phyloP scores from a whole-genome alignment of 2,329 filamentous ascomycete species.

The Sclerotinia sclerotiorum region DNA sequence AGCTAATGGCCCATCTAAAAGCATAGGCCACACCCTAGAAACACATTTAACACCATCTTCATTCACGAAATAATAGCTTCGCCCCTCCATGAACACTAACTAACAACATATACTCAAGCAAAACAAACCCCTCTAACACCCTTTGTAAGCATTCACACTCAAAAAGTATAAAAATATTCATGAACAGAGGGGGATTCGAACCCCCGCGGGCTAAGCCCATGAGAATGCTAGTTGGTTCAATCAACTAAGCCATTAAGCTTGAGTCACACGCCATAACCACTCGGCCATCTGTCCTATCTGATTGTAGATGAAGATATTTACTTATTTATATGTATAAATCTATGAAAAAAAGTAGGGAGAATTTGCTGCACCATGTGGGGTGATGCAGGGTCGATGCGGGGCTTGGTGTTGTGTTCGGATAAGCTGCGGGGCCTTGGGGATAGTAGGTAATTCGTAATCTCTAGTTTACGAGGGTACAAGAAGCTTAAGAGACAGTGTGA shows the following conservation, averaged over 20 bases:
- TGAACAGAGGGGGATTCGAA: conserved; percentile 26
- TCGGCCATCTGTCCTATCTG: conserved; percentile 21
- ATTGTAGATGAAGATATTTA: fast-evolving
- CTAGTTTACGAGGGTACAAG: background rate
- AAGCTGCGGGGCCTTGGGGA: background rate
- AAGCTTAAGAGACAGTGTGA: background rate
- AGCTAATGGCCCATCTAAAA: too few species aligned
- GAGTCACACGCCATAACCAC: conserved; percentile 26
- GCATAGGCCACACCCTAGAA: too few species aligned
- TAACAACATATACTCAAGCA: background rate
- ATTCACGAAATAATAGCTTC: too few species aligned
- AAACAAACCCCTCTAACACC: background rate
- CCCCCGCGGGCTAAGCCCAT: conserved; percentile 24
- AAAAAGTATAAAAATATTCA: background rate
- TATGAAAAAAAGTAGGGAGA: background rate
- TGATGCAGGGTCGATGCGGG: background rate
- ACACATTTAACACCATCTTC: too few species aligned
- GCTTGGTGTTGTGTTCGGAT: background rate
- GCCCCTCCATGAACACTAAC: background rate
- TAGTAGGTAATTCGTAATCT: background rate
- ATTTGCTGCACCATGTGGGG: conserved; percentile 8
- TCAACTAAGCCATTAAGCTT: conserved; percentile 16
- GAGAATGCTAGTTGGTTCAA: conserved; percentile 16
- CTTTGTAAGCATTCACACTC: too few species aligned
- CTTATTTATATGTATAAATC: fast-evolving